Percentiles rank a stretch among this genome's conserved stretches.
Evolutionary conservation across 352 stramenopile species (phyloP).

Genomic region (Phytophthora hibernalis): DNA sequence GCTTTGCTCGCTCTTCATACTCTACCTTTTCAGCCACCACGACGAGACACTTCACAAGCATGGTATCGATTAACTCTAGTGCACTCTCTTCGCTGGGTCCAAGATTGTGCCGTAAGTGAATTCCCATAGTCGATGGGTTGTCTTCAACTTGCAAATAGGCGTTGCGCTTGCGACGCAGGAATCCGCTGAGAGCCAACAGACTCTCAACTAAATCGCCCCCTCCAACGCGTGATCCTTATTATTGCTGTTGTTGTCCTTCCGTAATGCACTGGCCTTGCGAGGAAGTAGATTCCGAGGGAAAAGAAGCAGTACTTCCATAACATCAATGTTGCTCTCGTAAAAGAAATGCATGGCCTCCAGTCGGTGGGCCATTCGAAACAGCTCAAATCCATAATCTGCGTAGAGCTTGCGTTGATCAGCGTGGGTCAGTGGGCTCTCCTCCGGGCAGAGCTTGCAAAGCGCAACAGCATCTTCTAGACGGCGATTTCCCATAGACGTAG

Average conservation of each 20-base stretch:
- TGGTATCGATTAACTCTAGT: slow-evolving; percentile 77
- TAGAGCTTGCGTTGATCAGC: slow-evolving; percentile 63
- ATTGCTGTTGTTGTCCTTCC: slow-evolving; percentile 37
- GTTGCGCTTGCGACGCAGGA: slow-evolving; percentile 56
- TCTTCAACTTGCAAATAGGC: slow-evolving; percentile 28
- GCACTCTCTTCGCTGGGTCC: slow-evolving; percentile 30
- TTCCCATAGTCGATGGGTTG: not conserved
- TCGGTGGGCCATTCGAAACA: slow-evolving; percentile 49
- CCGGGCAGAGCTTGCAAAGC: slow-evolving; percentile 72
- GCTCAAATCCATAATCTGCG: slow-evolving; percentile 58
- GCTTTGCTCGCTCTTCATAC: slow-evolving; percentile 44
- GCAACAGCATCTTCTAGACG: slow-evolving; percentile 66
- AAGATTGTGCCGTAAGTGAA: slow-evolving; percentile 12
- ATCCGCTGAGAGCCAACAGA: slow-evolving; percentile 60
- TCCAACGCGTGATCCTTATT: slow-evolving; percentile 37
- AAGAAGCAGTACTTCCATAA: slow-evolving; percentile 70
- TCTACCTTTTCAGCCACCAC: slow-evolving; percentile 58
- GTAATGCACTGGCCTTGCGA: slow-evolving; percentile 46
- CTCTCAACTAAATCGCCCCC: slow-evolving; percentile 59
- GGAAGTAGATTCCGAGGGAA: slow-evolving; percentile 79
- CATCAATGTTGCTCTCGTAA: slow-evolving; percentile 47
- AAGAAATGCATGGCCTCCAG: slow-evolving; percentile 73
- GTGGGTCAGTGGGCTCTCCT: slow-evolving; percentile 66
- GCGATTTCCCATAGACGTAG: slow-evolving; percentile 40
- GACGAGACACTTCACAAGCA: slow-evolving; percentile 85